Evolutionary conservation across 441 rosid genomes (phyloP), one percentile per base, ranked within the genome.

Genomic region (Aleurites moluccanus): DNA sequence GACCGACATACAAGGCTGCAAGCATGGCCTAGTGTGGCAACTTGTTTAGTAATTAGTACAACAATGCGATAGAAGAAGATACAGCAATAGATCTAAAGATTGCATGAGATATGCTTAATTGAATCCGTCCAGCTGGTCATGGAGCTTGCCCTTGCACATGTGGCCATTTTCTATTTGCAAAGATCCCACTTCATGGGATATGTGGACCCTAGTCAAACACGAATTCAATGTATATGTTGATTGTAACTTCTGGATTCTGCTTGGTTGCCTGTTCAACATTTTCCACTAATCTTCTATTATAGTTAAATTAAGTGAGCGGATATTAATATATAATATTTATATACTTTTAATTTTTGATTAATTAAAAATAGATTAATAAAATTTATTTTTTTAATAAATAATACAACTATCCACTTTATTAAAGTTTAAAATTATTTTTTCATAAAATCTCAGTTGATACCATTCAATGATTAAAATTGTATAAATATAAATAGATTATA

Each of bases 211-310:
- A 16, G 21, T 64, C 55, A 20, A 20, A 14, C 38, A 56, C 56
- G 76, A 35, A 75, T 79, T 75, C 76, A 35, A 70, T 49, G 81
- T 50, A 9, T 61, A 20, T 15, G 33, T 28, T 55, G 8, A 1
- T 50, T 52, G 61, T 53, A 28, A 25, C 42, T 52, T 44, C 21
- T 50, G 72, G 16, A 23, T 49, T 15, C 4, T 49, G 53, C n/a
- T 2, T 30, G 33, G 3, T 30, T 49, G 6, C 53, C 1, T n/a
- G n/a, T n/a, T 49, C 0, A 2, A 49, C 53, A 49, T 49, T 49
- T 14, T 30, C 33, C 2, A 30, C 33, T 30, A 30, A 30, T 30
- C 33, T n/a, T n/a, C n/a, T n/a, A n/a, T n/a, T n/a, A n/a, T n/a
- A n/a, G n/a, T n/a, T n/a, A n/a, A n/a, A n/a, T n/a, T n/a, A n/a